Percentiles rank a stretch among this genome's conserved stretches.
Evolutionary conservation across 768 basidiomycete genomes (phyloP).

Genomic region (Tulasnella sp.): DNA sequence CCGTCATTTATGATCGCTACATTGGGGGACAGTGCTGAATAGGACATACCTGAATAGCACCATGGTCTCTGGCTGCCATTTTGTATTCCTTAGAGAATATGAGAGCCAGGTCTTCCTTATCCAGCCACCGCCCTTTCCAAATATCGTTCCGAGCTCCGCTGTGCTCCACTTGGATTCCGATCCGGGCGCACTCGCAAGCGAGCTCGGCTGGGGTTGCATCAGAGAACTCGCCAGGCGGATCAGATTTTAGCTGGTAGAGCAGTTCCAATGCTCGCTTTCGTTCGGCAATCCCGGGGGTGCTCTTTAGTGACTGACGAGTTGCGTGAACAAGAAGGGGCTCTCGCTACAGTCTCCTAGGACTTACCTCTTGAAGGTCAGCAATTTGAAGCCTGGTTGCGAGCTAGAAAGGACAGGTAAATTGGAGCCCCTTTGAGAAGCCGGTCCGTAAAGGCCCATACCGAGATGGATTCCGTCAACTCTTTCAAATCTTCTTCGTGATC

Average conservation of each 20-base stretch:
- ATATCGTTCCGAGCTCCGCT: conserved; percentile 3
- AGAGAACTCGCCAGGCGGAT: background rate
- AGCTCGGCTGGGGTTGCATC: background rate
- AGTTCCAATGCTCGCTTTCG: conserved; percentile 7
- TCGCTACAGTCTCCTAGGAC: background rate
- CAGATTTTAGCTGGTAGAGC: background rate
- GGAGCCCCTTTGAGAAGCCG: background rate
- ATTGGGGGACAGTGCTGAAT: background rate
- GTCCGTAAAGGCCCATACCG: background rate
- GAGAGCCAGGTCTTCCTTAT: conserved; percentile 18
- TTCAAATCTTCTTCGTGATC: background rate
- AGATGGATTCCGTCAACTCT: background rate
- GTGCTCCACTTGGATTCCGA: background rate
- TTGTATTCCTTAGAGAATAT: conserved; percentile 1
- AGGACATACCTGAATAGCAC: background rate
- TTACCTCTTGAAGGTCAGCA: background rate
- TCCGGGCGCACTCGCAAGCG: background rate
- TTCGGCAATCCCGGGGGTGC: background rate
- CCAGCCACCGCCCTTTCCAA: conserved; percentile 26
- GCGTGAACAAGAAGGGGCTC: background rate
- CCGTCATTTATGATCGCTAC: background rate
- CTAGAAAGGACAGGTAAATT: background rate
- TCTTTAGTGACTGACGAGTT: background rate
- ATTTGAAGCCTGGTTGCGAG: conserved; percentile 2
- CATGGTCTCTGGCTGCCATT: background rate